Conservation (phyloP, 169 alveolate species). For the Plasmodium gaboni region DNA sequence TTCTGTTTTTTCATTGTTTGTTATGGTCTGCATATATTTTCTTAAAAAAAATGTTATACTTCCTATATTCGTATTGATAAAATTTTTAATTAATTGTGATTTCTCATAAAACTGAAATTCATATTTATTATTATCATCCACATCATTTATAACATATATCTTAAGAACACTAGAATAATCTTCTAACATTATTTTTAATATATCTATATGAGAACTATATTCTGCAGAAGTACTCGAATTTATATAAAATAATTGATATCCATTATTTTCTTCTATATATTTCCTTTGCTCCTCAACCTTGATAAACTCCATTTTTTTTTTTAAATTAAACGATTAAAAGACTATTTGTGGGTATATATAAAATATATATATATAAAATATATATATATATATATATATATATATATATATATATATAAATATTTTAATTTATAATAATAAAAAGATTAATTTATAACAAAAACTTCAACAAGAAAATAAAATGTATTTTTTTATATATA, state of each 20-base stretch:
- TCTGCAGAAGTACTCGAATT: slow-evolving; percentile 36
- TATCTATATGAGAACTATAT: slow-evolving; percentile 44
- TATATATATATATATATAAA: too few species aligned
- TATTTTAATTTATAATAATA: too few species aligned
- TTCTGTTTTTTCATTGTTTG: too few species aligned
- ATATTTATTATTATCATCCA: background rate
- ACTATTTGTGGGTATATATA: background rate
- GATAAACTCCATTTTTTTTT: slow-evolving; percentile 34
- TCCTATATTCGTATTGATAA: slow-evolving; percentile 18
- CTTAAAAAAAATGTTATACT: slow-evolving; percentile 24
- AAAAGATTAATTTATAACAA: too few species aligned
- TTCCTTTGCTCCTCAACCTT: slow-evolving; percentile 30
- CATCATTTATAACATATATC: slow-evolving; percentile 27
- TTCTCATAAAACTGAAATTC: slow-evolving; percentile 26
- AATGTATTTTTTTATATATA: too few species aligned
- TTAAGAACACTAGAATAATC: slow-evolving; percentile 21
- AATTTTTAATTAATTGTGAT: slow-evolving; percentile 26
- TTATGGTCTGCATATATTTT: background rate
- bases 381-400: too few species aligned
- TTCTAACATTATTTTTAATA: slow-evolving; percentile 35
- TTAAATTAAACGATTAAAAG: background rate
- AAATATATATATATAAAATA: background rate
- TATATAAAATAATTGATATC: slow-evolving; percentile 34
- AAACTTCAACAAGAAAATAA: too few species aligned
- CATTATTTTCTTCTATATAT: slow-evolving; percentile 21